These are phyloP conservation scores for Kodamaea plutei DNA, from an alignment of 1,139 yeast species.

Conservation along the genomic window DNA sequence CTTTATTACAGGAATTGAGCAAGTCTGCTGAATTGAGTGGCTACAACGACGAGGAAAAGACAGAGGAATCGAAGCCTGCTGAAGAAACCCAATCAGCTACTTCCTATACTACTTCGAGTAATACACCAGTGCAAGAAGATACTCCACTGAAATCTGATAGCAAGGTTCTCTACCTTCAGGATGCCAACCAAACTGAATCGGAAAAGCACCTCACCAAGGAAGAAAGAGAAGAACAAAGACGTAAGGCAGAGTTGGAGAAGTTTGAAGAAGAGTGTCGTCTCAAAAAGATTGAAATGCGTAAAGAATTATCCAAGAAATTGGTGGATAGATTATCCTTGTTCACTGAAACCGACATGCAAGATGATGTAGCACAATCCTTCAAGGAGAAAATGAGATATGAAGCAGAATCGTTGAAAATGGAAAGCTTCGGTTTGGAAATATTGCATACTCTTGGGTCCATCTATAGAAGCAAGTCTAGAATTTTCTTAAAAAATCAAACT, in stretches of 20 bases:
- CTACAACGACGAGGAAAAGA: conserved; percentile 29
- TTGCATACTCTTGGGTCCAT: conserved; percentile 82
- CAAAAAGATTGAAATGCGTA: conserved; percentile 70
- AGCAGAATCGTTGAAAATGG: conserved; percentile 87
- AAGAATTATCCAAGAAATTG: conserved; percentile 60
- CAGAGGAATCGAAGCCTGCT: conserved; percentile 12
- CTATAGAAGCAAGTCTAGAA: conserved; percentile 65
- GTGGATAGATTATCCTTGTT: conserved; percentile 64
- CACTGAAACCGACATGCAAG: conserved; percentile 79
- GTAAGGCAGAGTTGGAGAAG: conserved; percentile 64
- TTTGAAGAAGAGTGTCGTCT: conserved; percentile 73
- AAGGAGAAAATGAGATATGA: conserved; percentile 69
- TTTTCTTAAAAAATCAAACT: conserved; percentile 53
- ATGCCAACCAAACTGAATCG: conserved; percentile 14
- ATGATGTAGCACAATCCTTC: conserved; percentile 66
- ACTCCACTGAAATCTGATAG: conserved; percentile 1
- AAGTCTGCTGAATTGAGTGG: conserved; percentile 64
- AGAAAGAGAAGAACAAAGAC: conserved; percentile 43
- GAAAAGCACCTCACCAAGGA: conserved; percentile 26
- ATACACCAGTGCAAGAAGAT: background rate
- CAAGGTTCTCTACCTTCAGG: conserved; percentile 6
- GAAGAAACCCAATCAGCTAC: conserved; percentile 2
- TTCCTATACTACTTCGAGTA: background rate
- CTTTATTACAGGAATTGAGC: conserved; percentile 75
- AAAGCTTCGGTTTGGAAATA: conserved; percentile 88